A percentile compares a stretch with the other conserved stretches of the same genome.
Evolutionary conservation across 306 rosid genomes (phyloP).

Genomic region (Ormosia semicastrata): DNA sequence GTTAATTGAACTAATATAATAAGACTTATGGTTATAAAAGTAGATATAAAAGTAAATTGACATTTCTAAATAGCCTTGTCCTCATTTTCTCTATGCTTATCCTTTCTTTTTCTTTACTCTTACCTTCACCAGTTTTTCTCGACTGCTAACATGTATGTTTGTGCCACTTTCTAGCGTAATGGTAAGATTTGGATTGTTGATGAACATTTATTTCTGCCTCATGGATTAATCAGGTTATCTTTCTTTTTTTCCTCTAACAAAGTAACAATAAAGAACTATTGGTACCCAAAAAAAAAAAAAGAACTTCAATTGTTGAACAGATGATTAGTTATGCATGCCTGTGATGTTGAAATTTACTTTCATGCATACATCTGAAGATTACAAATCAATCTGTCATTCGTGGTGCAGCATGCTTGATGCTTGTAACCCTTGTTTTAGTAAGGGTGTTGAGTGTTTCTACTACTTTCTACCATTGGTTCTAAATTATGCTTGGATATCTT

Average conservation of each 20-base stretch:
- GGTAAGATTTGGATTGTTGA: neutral
- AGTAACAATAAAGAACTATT: neutral
- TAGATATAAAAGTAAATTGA: neutral
- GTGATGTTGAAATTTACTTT: neutral
- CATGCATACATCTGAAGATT: neutral
- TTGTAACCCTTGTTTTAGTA: slow-evolving; percentile 8
- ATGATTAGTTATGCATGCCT: neutral
- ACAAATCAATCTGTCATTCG: neutral
- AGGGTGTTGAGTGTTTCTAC: slow-evolving; percentile 8
- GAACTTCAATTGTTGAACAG: neutral
- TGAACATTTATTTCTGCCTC: neutral
- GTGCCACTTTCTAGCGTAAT: neutral
- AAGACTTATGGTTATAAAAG: neutral
- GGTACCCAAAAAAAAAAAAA: neutral
- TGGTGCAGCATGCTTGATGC: neutral
- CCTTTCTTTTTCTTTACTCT: neutral
- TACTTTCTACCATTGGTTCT: neutral
- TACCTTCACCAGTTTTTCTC: neutral
- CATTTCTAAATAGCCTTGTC: neutral
- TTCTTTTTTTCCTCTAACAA: too few species aligned
- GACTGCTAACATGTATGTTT: neutral
- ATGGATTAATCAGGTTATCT: neutral
- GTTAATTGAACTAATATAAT: neutral
- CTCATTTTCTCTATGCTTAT: neutral
- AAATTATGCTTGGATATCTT: slow-evolving; percentile 22